A percentile compares a stretch with the other conserved stretches of the same genome.
These are phyloP conservation scores for Stenogyne calaminthoides DNA, from an alignment of 305 asterid species.

Conservation along the genomic window DNA sequence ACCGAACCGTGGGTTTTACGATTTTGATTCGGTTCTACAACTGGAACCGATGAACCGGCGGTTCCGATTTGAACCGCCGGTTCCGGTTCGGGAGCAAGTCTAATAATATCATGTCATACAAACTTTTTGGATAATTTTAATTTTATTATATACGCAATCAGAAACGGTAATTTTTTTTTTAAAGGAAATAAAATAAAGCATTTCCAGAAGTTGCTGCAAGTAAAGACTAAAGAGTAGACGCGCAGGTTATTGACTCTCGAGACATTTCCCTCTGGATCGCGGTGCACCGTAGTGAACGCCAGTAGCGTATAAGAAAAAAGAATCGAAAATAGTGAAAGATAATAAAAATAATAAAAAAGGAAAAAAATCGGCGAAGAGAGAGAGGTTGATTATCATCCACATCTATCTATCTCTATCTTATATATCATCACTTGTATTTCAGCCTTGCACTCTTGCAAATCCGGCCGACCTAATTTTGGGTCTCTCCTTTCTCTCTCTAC, in stretches of 20 bases:
- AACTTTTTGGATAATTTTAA: too few species aligned
- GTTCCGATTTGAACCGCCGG: too few species aligned
- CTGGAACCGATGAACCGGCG: too few species aligned
- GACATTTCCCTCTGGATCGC: conserved; percentile 22
- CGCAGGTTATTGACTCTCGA: not conserved
- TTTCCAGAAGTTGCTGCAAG: too few species aligned
- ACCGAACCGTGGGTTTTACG: too few species aligned
- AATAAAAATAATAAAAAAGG: not conserved
- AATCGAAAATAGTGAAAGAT: not conserved
- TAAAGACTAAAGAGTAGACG: too few species aligned
- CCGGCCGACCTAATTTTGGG: conserved; percentile 40
- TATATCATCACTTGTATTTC: conserved; percentile 27
- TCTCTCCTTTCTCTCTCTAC: conserved; percentile 32
- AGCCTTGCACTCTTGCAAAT: conserved; percentile 27
- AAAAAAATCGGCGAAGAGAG: not conserved
- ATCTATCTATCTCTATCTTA: conserved; percentile 21
- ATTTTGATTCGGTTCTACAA: too few species aligned
- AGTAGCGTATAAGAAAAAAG: conserved; percentile 28
- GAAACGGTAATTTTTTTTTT: too few species aligned
- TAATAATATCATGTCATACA: too few species aligned
- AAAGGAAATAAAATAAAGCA: too few species aligned
- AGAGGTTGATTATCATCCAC: conserved; percentile 38
- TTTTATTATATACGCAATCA: too few species aligned
- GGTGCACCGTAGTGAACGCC: conserved; percentile 28
- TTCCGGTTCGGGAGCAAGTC: too few species aligned